Evolutionary conservation across 2,329 filamentous ascomycete genomes (phyloP).

Genomic region (Cladobotryum protrusum): DNA sequence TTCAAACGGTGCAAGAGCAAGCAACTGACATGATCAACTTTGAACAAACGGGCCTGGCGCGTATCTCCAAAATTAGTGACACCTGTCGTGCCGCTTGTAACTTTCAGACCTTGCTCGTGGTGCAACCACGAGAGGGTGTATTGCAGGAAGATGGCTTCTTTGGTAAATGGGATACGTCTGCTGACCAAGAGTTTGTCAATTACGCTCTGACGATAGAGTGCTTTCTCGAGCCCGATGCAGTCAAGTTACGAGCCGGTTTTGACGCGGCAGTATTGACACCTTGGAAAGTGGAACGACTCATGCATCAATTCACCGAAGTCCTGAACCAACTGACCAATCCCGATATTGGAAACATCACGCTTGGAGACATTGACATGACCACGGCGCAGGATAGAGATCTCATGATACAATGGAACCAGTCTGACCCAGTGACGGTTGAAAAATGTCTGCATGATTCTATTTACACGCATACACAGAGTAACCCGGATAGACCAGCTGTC

Average conservation of each 20-base stretch:
- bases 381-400: too few relatives aligned
- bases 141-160: too few relatives aligned
- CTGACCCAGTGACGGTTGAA: background rate
- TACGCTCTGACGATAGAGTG: conserved; percentile 2
- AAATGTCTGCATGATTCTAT: background rate
- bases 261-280: background rate
- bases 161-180: too few relatives aligned
- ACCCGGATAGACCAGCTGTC: conserved; percentile 13
- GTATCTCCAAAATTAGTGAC: conserved; percentile 10
- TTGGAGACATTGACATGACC: too few relatives aligned
- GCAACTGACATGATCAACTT: conserved; percentile 10
- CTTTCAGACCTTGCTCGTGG: conserved; percentile 14
- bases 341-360: too few relatives aligned
- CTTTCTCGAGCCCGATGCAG: background rate
- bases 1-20: conserved; percentile 26
- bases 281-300: background rate
- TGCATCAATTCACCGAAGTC: background rate
- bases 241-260: background rate
- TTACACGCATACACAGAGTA: background rate
- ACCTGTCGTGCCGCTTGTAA: conserved; percentile 6
- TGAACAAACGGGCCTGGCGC: conserved; percentile 15
- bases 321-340: background rate
- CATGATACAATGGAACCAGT: too few relatives aligned
- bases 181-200: background rate
- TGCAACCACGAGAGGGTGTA: conserved; percentile 9